Evolutionary conservation across 2,329 filamentous ascomycete species (phyloP).

Genomic region (Colletotrichum echinochloae): DNA sequence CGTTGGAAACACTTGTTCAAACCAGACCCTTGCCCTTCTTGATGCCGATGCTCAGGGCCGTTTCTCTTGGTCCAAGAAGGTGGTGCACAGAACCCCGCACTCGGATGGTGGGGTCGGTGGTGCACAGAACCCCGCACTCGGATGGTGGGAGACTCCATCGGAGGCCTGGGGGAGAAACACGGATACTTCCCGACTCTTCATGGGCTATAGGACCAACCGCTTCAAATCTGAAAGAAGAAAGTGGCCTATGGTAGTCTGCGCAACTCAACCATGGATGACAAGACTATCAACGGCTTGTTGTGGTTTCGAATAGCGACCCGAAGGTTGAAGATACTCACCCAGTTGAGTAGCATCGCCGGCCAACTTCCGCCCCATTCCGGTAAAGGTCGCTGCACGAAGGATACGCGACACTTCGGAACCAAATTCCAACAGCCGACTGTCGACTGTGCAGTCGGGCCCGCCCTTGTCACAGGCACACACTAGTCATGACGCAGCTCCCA

Average conservation of each 20-base stretch:
- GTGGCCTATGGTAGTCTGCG: slow-evolving; percentile 3
- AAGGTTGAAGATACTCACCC: slow-evolving; percentile 9
- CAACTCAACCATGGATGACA: background rate
- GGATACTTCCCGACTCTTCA: slow-evolving; percentile 7
- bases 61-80: too few species aligned
- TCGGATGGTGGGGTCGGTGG: slow-evolving; percentile 38
- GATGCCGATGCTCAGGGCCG: slow-evolving; percentile 31
- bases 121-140: too few species aligned
- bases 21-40: slow-evolving; percentile 26
- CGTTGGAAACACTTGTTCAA: slow-evolving; percentile 1
- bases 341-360: slow-evolving; percentile 15
- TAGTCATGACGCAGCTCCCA: background rate
- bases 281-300: background rate
- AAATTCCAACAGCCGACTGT: background rate
- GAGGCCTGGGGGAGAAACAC: too few species aligned
- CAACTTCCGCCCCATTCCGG: background rate
- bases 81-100: slow-evolving; percentile 40
- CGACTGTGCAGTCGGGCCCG: background rate
- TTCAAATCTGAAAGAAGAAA: slow-evolving; percentile 14
- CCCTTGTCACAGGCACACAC: background rate
- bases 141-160: too few species aligned
- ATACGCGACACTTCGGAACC: background rate
- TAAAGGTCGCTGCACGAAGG: background rate
- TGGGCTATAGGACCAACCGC: slow-evolving; percentile 5
- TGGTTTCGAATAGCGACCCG: slow-evolving; percentile 14